Evolutionary conservation across 2,329 filamentous ascomycete species (phyloP).

Genomic region (Xylaria hypoxylon): DNA sequence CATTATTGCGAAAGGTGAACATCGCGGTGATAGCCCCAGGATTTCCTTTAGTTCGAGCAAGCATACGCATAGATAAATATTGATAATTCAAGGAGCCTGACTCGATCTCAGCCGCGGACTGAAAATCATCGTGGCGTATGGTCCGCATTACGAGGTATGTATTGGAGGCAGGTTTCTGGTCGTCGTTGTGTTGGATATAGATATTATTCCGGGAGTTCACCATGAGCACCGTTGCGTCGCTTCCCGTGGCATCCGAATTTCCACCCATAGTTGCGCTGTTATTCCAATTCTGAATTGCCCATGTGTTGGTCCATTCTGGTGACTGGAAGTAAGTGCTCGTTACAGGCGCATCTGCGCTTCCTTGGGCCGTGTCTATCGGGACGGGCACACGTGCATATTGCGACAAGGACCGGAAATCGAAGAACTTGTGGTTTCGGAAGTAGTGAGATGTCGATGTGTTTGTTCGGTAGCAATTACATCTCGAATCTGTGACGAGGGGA

Average conservation of each 20-base stretch:
- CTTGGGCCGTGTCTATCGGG: constrained; percentile 46
- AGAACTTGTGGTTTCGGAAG: constrained; percentile 60
- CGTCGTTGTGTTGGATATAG: constrained; percentile 59
- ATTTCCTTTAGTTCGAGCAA: constrained; percentile 60
- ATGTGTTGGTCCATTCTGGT: constrained; percentile 47
- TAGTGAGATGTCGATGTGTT: constrained; percentile 59
- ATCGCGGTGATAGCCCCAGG: constrained; percentile 63
- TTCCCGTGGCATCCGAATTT: constrained; percentile 42
- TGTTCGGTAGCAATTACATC: constrained; percentile 61
- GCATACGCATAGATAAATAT: constrained; percentile 61
- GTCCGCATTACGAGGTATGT: constrained; percentile 64
- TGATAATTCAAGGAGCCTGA: constrained; percentile 52
- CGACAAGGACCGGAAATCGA: constrained; percentile 60
- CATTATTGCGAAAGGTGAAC: constrained; percentile 60
- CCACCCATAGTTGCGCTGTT: constrained; percentile 49
- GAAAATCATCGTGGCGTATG: constrained; percentile 57
- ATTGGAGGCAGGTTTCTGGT: constrained; percentile 49
- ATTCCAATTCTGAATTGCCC: constrained; percentile 54
- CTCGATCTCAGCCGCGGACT: constrained; percentile 62
- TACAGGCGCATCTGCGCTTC: constrained; percentile 45
- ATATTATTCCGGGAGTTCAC: constrained; percentile 57
- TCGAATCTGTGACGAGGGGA: constrained; percentile 44
- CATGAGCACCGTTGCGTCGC: constrained; percentile 54
- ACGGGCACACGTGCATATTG: constrained; percentile 53
- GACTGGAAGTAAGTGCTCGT: constrained; percentile 50